phyloP scores from a whole-genome alignment of 192 early-diverging fungal species.

The Haplosporangium gracile region DNA sequence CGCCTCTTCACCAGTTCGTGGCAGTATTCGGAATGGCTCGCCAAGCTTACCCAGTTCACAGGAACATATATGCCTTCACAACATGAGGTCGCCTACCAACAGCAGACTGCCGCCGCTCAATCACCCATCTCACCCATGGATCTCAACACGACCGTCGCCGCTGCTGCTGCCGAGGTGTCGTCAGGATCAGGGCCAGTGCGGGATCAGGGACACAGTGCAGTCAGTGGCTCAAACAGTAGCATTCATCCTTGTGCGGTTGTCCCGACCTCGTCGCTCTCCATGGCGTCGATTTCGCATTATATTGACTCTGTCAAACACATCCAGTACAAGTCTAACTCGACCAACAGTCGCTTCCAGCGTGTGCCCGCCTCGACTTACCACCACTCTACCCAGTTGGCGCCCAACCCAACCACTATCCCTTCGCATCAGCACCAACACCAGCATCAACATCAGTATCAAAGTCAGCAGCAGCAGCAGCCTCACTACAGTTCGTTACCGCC shows the following conservation, averaged over 20 bases:
- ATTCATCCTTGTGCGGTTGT: neutral
- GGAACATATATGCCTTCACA: conserved; percentile 51
- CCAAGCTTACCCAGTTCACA: conserved; percentile 57
- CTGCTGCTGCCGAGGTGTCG: neutral
- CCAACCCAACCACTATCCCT: neutral
- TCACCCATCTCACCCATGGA: conserved; percentile 44
- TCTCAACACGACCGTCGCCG: neutral
- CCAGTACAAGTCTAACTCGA: conserved; percentile 22
- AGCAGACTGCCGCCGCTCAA: conserved; percentile 37
- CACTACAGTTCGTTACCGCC: neutral
- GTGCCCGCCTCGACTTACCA: conserved; percentile 4
- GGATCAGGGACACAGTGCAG: neutral
- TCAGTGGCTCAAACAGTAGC: neutral
- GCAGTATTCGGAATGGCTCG: conserved; percentile 80
- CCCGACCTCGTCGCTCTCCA: conserved; percentile 27
- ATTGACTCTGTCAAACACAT: conserved; percentile 45
- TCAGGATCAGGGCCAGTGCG: neutral
- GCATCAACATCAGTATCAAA: neutral
- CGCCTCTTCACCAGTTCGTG: conserved; percentile 76
- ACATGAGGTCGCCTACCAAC: conserved; percentile 39
- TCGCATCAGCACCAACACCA: conserved; percentile 21
- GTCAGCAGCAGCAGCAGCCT: conserved; percentile 1
- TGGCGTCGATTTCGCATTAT: conserved; percentile 43
- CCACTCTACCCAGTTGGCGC: neutral
- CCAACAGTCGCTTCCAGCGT: conserved; percentile 18